phyloP scores from a whole-genome alignment of 345 rosid genomes.

The Gossypium anomalum region DNA sequence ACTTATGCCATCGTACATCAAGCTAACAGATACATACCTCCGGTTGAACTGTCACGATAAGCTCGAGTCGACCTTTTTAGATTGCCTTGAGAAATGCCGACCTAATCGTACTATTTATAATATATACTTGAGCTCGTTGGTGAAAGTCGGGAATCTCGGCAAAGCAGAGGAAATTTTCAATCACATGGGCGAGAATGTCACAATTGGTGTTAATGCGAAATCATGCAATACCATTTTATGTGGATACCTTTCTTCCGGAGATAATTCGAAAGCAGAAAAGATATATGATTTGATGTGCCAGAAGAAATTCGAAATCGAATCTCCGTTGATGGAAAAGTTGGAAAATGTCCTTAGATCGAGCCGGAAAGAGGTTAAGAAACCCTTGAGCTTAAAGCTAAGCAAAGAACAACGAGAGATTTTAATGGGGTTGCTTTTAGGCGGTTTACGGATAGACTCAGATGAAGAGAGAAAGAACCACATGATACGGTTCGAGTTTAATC shows the following conservation, averaged over 20 bases:
- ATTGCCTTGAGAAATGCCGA: conserved; percentile 55
- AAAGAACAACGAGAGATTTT: conserved; percentile 76
- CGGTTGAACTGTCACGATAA: conserved; percentile 51
- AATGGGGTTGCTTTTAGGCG: conserved; percentile 83
- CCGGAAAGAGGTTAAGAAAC: conserved; percentile 52
- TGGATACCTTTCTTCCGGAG: conserved; percentile 54
- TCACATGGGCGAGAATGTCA: conserved; percentile 38
- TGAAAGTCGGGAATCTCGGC: conserved; percentile 43
- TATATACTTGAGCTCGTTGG: conserved; percentile 68
- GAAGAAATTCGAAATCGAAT: conserved; percentile 59
- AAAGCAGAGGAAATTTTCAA: conserved; percentile 65
- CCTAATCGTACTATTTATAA: conserved; percentile 58
- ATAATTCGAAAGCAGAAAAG: conserved; percentile 54
- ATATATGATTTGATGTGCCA: conserved; percentile 62
- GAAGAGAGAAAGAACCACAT: conserved; percentile 51
- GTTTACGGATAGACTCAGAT: conserved; percentile 61
- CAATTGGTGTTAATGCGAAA: conserved; percentile 48
- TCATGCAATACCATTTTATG: conserved; percentile 64
- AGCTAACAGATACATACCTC: conserved; percentile 55
- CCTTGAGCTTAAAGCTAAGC: conserved; percentile 57
- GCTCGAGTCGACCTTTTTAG: conserved; percentile 44
- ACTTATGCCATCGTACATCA: conserved; percentile 52
- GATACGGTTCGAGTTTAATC: conserved; percentile 56
- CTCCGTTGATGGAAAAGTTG: conserved; percentile 55
- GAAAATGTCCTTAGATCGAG: conserved; percentile 50